Percentiles rank a stretch among this genome's conserved stretches.
Conservation (phyloP, 805 yeast genomes). For the Wickerhamiella bombiphila region DNA sequence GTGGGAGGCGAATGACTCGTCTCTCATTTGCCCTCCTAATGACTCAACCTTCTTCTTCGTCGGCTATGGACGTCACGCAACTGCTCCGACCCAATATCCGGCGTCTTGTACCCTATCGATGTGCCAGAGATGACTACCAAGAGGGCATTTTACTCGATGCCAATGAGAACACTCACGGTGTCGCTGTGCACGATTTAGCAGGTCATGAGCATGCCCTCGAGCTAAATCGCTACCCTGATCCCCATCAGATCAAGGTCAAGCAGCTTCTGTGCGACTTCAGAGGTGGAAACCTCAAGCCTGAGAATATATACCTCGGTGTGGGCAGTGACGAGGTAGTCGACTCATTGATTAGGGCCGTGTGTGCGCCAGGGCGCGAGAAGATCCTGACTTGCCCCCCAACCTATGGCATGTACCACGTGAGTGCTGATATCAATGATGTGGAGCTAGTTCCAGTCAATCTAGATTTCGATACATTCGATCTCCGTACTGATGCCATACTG, state of each 20-base stretch:
- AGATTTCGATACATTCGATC: slow-evolving; percentile 37
- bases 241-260: slow-evolving; percentile 75
- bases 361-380: slow-evolving; percentile 72
- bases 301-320: slow-evolving; percentile 80
- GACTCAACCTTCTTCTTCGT: not conserved
- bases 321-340: slow-evolving; percentile 97
- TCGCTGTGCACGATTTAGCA: slow-evolving; percentile 40
- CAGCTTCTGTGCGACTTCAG: slow-evolving; percentile 56
- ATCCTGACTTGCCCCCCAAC: slow-evolving; percentile 86
- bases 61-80: slow-evolving; percentile 15
- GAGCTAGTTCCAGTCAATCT: slow-evolving; percentile 63
- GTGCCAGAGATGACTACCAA: slow-evolving; percentile 91
- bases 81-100: slow-evolving; percentile 77
- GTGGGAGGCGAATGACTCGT: not conserved
- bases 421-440: slow-evolving; percentile 83
- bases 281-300: slow-evolving; percentile 44
- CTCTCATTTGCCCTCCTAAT: not conserved
- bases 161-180: slow-evolving; percentile 90
- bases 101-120: slow-evolving; percentile 75
- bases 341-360: slow-evolving; percentile 67
- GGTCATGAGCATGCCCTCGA: slow-evolving; percentile 35
- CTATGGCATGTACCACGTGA: slow-evolving; percentile 90
- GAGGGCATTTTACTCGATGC: slow-evolving; percentile 87
- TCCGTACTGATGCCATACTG: slow-evolving; percentile 44
- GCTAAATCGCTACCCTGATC: slow-evolving; percentile 91